These are phyloP conservation scores for Chlamydomonas reinhardtii DNA, from an alignment of 163 green algal genomes.

Conservation along the genomic window DNA sequence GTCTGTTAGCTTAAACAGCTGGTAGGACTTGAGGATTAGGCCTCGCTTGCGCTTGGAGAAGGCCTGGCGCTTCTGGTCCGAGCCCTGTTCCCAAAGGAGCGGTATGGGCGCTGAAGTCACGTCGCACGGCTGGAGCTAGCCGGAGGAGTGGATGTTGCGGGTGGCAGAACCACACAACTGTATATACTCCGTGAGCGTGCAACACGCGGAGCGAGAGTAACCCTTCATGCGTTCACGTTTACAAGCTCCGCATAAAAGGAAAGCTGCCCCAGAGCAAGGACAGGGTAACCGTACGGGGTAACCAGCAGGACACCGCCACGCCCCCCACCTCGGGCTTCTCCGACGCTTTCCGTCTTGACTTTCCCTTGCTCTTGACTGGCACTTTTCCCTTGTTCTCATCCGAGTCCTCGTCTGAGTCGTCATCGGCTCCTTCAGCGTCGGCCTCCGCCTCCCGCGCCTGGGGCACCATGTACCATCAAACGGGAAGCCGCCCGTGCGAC, in stretches of 20 bases:
- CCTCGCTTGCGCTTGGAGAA: conserved; percentile 80
- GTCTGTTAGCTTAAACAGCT: conserved; percentile 75
- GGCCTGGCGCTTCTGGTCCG: conserved; percentile 73
- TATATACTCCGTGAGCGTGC: no score
- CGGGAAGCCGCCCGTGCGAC: no score
- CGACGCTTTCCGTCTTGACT: conserved; percentile 51
- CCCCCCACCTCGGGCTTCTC: conserved; percentile 51
- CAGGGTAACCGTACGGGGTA: no score
- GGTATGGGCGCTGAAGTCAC: background rate
- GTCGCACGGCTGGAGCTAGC: no score
- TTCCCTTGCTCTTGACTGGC: conserved; percentile 50
- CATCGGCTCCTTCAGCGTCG: conserved; percentile 29
- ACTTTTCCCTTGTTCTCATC: background rate
- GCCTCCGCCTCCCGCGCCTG: conserved; percentile 5
- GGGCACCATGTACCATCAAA: no score
- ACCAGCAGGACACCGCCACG: background rate
- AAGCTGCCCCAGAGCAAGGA: no score
- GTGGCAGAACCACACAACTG: background rate
- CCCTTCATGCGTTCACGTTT: no score
- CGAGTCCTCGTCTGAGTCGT: conserved; percentile 10
- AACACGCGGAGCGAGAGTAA: no score
- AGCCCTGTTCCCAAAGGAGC: conserved; percentile 55
- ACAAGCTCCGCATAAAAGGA: no score
- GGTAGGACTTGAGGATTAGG: conserved; percentile 73
- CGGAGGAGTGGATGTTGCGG: no score